Evolutionary conservation across 371 early-diverging fungal species (phyloP).

Genomic region (Mucor lusitanicus): DNA sequence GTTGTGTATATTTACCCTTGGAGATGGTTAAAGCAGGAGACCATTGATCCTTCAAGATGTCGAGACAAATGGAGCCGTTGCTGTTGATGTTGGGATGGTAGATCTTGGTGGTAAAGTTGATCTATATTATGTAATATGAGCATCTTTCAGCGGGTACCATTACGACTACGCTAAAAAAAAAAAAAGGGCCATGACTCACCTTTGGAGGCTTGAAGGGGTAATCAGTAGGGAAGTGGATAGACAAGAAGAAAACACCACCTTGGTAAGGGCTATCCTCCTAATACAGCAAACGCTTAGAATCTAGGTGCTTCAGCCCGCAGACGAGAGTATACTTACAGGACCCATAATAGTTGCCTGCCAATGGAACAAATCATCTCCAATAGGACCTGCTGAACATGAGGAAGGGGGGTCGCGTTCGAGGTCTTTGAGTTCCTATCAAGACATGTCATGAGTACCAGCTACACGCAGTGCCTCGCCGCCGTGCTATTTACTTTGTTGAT

Average conservation of each 20-base stretch:
- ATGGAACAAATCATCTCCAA: conserved; percentile 86
- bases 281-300: background rate
- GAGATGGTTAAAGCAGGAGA: conserved; percentile 98
- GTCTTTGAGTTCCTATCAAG: conserved; percentile 87
- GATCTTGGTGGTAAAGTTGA: conserved; percentile 95
- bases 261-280: conserved; percentile 71
- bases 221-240: conserved; percentile 98
- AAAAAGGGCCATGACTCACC: conserved; percentile 44
- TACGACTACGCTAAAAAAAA: background rate
- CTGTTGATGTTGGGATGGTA: conserved; percentile 99
- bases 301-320: too few relatives aligned
- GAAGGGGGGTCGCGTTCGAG: conserved; percentile 95
- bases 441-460: background rate
- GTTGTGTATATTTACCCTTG: conserved; percentile 61
- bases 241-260: conserved; percentile 95
- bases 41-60: conserved; percentile 99
- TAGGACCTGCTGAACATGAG: conserved; percentile 92
- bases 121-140: conserved; percentile 33
- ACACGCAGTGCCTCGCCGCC: background rate
- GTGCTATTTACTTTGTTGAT: conserved; percentile 18
- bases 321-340: conserved; percentile 43
- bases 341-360: conserved; percentile 98
- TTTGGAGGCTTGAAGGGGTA: conserved; percentile 99
- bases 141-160: background rate
- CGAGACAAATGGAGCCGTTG: conserved; percentile 98